phyloP scores from a whole-genome alignment of 495 filamentous ascomycete species.

The Talaromyces nanjingensis region DNA sequence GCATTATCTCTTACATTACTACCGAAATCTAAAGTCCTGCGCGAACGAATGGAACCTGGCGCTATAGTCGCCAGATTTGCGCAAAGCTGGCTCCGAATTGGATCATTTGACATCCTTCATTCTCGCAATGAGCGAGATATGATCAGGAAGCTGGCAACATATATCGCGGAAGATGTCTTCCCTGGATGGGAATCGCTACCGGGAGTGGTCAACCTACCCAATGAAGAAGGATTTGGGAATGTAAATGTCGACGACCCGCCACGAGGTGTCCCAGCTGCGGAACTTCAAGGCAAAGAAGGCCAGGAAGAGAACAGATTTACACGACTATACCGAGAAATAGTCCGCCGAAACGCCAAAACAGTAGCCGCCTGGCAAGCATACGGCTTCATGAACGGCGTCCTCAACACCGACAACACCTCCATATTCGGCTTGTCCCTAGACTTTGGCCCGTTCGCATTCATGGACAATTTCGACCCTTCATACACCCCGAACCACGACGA shows the following conservation, averaged over 20 bases:
- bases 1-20: conserved; percentile 75
- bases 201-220: conserved; percentile 27
- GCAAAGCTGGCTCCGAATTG: conserved; percentile 84
- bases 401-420: conserved; percentile 96
- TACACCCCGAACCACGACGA: conserved; percentile 99
- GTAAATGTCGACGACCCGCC: conserved; percentile 28
- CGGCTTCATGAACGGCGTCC: conserved; percentile 95
- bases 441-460: conserved; percentile 93
- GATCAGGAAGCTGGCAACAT: conserved; percentile 67
- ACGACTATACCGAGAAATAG: conserved; percentile 81
- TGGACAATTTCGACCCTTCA: conserved; percentile 87
- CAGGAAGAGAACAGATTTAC: conserved; percentile 78
- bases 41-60: conserved; percentile 85
- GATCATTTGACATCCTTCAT: conserved; percentile 85
- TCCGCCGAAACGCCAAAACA: conserved; percentile 75
- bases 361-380: conserved; percentile 96
- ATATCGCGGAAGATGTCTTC: conserved; percentile 79
- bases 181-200: conserved; percentile 77
- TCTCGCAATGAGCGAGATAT: conserved; percentile 71
- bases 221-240: conserved; percentile 30
- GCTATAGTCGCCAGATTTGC: conserved; percentile 90
- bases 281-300: conserved; percentile 55
- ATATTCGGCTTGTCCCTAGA: conserved; percentile 84
- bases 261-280: conserved; percentile 45
- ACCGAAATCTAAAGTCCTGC: conserved; percentile 61